Evolutionary conservation across 108 stramenopile genomes (phyloP).

Genomic region (Poteriospumella lacustris): DNA sequence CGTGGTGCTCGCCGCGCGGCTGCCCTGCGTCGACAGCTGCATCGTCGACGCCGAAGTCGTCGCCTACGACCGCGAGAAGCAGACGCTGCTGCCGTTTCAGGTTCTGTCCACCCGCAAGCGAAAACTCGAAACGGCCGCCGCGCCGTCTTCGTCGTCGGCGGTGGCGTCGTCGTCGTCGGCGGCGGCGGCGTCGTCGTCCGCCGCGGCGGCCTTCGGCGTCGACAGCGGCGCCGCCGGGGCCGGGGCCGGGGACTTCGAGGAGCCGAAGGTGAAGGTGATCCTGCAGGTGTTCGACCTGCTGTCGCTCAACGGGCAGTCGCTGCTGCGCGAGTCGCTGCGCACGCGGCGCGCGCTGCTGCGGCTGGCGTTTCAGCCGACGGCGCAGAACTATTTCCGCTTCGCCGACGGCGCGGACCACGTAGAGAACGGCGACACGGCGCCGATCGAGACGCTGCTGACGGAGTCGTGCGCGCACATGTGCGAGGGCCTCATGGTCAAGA

Average conservation of each 20-base stretch:
- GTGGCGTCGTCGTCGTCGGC: too few relatives aligned
- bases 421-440: slow-evolving; percentile 66
- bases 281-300: slow-evolving; percentile 98
- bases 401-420: slow-evolving; percentile 54
- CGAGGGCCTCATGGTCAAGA: slow-evolving; percentile 99
- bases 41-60: slow-evolving; percentile 95
- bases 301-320: slow-evolving; percentile 85
- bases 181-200: too few relatives aligned
- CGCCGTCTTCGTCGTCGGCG: too few relatives aligned
- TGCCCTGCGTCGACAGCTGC: slow-evolving; percentile 42
- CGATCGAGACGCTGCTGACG: slow-evolving; percentile 85
- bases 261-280: slow-evolving; percentile 85
- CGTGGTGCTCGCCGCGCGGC: slow-evolving; percentile 69
- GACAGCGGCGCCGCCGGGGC: too few relatives aligned
- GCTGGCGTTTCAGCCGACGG: slow-evolving; percentile 70
- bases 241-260: slow-evolving; percentile 45
- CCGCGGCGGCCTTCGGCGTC: too few relatives aligned
- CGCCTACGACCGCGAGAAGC: slow-evolving; percentile 72
- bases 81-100: slow-evolving; percentile 73
- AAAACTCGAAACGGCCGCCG: too few relatives aligned
- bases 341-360: slow-evolving; percentile 75
- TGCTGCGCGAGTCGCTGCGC: slow-evolving; percentile 67
- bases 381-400: slow-evolving; percentile 84
- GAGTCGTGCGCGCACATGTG: slow-evolving; percentile 92
- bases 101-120: slow-evolving; percentile 57